phyloP scores from a whole-genome alignment of 106 monocot species.

The Chionographis japonica region DNA sequence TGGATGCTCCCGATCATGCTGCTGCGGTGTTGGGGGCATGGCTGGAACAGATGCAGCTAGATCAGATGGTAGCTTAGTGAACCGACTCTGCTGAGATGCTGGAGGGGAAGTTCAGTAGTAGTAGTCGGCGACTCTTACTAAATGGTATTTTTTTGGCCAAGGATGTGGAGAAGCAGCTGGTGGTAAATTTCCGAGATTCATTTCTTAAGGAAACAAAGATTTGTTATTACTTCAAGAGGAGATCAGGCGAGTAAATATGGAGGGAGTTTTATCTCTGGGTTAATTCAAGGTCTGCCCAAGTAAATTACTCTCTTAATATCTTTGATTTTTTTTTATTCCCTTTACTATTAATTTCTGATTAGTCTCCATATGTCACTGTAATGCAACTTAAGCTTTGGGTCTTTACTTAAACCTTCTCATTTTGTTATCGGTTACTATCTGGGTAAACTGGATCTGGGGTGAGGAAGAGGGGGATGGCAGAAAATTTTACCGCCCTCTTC shows the following conservation, averaged over 20 bases:
- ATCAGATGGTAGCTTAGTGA: conserved; percentile 39
- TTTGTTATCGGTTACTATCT: too few species aligned
- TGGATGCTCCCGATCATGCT: conserved; percentile 19
- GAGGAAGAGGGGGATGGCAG: too few species aligned
- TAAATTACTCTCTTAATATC: not conserved
- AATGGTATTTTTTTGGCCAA: conserved; percentile 10
- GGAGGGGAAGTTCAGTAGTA: not conserved
- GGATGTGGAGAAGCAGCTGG: not conserved
- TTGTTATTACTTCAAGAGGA: conserved; percentile 1
- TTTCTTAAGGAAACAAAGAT: not conserved
- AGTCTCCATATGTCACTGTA: not conserved
- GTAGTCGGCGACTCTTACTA: not conserved
- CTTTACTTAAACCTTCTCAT: not conserved
- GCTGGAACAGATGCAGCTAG: conserved; percentile 69
- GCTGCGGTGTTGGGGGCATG: conserved; percentile 40
- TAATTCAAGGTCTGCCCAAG: not conserved
- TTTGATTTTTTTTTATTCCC: not conserved
- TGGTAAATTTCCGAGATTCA: conserved; percentile 10
- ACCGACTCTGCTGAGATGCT: not conserved
- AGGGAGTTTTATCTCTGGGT: not conserved
- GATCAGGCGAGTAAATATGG: not conserved
- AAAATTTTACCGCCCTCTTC: too few species aligned
- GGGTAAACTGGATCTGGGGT: too few species aligned
- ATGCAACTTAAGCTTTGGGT: not conserved
- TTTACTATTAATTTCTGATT: not conserved